A percentile compares a stretch with the other conserved stretches of the same genome.
These are phyloP conservation scores for Dovyalis caffra DNA, from an alignment of 345 rosid species.

Conservation along the genomic window DNA sequence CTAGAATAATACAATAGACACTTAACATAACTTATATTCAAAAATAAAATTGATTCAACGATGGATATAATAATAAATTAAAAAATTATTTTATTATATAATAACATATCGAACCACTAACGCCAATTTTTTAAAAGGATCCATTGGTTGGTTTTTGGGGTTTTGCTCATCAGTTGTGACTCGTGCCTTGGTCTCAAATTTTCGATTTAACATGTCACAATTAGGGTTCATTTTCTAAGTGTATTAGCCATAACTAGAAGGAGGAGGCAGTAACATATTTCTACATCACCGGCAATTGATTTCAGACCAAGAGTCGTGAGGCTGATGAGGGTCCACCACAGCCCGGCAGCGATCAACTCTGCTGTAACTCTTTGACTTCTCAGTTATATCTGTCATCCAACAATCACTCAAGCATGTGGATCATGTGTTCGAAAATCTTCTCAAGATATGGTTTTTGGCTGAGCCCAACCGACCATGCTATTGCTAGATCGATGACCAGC, in stretches of 20 bases:
- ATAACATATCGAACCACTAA: too few species aligned
- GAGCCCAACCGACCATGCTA: not conserved
- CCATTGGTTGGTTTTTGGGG: not conserved
- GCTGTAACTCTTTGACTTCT: not conserved
- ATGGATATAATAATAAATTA: too few species aligned
- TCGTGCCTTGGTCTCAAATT: not conserved
- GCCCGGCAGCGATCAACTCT: not conserved
- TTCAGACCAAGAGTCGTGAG: not conserved
- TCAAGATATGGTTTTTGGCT: not conserved
- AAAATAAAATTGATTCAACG: too few species aligned
- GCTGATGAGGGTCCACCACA: not conserved
- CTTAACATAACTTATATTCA: too few species aligned
- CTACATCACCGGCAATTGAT: not conserved
- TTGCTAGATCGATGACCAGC: not conserved
- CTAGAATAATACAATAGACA: too few species aligned
- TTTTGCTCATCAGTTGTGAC: not conserved
- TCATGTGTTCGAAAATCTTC: not conserved
- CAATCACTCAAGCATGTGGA: not conserved
- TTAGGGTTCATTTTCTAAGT: not conserved
- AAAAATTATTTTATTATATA: too few species aligned
- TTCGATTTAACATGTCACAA: not conserved
- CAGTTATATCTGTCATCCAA: not conserved
- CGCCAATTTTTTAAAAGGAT: too few species aligned
- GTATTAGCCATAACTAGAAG: not conserved
- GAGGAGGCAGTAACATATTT: not conserved